Base-by-base conservation (phyloP, 75 land plant genomes). In the Pinus tabuliformis region DNA sequence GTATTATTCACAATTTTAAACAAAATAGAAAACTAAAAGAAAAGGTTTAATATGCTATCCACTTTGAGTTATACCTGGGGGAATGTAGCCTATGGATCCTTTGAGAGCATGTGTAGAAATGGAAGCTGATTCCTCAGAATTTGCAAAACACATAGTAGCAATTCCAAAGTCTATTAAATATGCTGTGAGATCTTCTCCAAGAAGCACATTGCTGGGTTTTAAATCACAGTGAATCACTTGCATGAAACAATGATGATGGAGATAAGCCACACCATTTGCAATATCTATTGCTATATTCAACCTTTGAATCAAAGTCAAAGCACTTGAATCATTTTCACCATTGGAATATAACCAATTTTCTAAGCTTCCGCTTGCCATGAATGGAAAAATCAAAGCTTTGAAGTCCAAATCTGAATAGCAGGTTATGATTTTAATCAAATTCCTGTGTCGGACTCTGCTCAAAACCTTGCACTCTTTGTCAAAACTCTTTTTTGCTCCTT, bases 141-240 rank as follows among this genome's bases (percentile, higher is more conserved):
- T 64, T 6, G 37, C 39, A 33, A 64, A 64, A 1, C 30, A 2
- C 15, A 64, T 6, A 2, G 5, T 64, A 18, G 68, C 36, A 64
- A 63, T 24, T 26, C 65, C 65, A 63, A 63, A 63, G 33, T 63
- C 37, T 28, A 16, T 33, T 30, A 63, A 14, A 30, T 30, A 63
- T 30, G 18, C 13, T 26, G 68, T 64, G 37, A 64, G 30, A 18
- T 64, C 68, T 15, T 64, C 68, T 17, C 68, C 68, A 17, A 73
- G n/a, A 52, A 73, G 74, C 13, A 73, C 61, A 56, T 73, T 73
- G 21, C 1, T 68, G 4, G 71, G 71, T 42, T 68, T 68, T 20
- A 68, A 22, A 12, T 68, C 52, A n/a, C 71, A 68, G n/a, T 68
- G 71, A 68, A 68, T 39, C 22, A 68, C 71, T 68, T 68, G 71